Evolutionary conservation across 2,329 filamentous ascomycete species (phyloP).

Genomic region (Grosmannia serpens): DNA sequence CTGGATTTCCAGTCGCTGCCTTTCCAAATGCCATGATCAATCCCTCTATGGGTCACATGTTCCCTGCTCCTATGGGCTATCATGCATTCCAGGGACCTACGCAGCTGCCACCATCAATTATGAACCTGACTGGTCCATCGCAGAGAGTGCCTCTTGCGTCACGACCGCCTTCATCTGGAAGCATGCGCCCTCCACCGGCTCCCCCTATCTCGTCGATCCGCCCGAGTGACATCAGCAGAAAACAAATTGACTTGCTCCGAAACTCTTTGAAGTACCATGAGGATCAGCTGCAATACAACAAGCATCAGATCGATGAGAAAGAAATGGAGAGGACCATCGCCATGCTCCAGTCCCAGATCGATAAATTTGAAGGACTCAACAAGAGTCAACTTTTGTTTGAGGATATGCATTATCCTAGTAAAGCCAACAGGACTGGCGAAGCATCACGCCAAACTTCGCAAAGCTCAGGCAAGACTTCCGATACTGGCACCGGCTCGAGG

Average conservation of each 20-base stretch:
- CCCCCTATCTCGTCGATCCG: slow-evolving; percentile 47
- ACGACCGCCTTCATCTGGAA: not conserved
- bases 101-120: not conserved
- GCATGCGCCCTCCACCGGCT: slow-evolving; percentile 17
- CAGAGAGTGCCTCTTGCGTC: not conserved
- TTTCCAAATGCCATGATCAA: slow-evolving; percentile 16
- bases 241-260: slow-evolving; percentile 41
- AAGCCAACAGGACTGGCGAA: slow-evolving; percentile 7
- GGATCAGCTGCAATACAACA: slow-evolving; percentile 49
- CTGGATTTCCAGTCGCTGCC: slow-evolving; percentile 13
- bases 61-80: slow-evolving; percentile 4
- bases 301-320: slow-evolving; percentile 49
- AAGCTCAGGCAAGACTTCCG: not conserved
- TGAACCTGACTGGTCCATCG: not conserved
- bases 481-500: not conserved
- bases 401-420: slow-evolving; percentile 27
- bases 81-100: not conserved
- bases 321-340: slow-evolving; percentile 36
- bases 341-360: slow-evolving; percentile 23
- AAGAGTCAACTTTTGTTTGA: slow-evolving; percentile 35
- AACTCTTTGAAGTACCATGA: slow-evolving; percentile 43
- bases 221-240: slow-evolving; percentile 48
- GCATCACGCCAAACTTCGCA: slow-evolving; percentile 13
- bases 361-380: slow-evolving; percentile 33
- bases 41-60: slow-evolving; percentile 13